phyloP scores from a whole-genome alignment of 2,329 filamentous ascomycete species.

The Pestalotiopsis sp. region DNA sequence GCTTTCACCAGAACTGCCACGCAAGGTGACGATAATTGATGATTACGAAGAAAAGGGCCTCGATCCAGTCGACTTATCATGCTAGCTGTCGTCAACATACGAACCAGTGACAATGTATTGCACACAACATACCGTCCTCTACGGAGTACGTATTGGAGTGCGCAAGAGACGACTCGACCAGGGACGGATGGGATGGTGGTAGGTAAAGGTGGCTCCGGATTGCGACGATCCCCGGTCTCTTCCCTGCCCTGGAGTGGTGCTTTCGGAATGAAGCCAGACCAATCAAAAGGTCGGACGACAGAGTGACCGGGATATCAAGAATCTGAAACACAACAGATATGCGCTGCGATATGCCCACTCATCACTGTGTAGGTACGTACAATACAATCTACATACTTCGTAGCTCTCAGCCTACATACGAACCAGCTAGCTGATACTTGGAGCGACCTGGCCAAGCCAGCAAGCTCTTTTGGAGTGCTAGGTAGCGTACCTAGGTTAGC shows the following conservation, averaged over 20 bases:
- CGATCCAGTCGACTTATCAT: background rate
- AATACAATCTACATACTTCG: background rate
- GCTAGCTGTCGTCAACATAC: background rate
- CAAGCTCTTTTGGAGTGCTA: background rate
- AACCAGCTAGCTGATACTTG: background rate
- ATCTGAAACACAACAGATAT: slow-evolving; percentile 1
- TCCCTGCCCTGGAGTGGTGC: background rate
- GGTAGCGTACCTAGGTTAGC: too few species aligned
- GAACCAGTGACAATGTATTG: too few species aligned
- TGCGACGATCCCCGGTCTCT: background rate
- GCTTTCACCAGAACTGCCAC: background rate
- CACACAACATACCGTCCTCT: too few species aligned
- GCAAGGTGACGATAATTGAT: background rate
- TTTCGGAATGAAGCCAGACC: slow-evolving; percentile 1
- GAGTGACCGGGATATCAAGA: background rate
- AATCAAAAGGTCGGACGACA: slow-evolving; percentile 7
- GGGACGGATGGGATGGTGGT: background rate
- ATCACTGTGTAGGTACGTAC: background rate
- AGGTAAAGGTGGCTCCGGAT: background rate
- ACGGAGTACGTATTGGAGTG: background rate
- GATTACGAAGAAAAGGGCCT: background rate
- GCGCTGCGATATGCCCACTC: slow-evolving; percentile 4
- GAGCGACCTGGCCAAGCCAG: background rate
- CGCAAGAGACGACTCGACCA: background rate
- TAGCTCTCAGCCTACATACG: background rate